Percentiles rank a stretch among this genome's conserved stretches.
phyloP scores from a whole-genome alignment of 2,329 filamentous ascomycete genomes.

The Aquanectria penicillioides region DNA sequence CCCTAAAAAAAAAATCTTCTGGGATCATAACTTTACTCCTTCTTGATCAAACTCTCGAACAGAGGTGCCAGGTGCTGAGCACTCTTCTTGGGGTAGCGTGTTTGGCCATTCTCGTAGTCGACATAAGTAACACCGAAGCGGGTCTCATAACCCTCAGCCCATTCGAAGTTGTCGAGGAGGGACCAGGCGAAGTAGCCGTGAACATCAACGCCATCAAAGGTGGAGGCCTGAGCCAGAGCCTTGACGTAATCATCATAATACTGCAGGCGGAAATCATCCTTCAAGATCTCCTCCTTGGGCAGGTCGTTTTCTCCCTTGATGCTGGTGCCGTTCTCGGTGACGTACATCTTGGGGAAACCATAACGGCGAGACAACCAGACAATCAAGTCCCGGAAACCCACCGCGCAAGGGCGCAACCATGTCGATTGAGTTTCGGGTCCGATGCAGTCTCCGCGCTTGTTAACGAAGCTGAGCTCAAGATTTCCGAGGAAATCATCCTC shows the following conservation, averaged over 20 bases:
- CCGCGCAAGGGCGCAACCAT: conserved; percentile 81
- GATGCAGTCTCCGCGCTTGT: conserved; percentile 78
- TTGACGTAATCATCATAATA: conserved; percentile 83
- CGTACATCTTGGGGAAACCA: conserved; percentile 79
- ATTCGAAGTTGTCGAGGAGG: conserved; percentile 90
- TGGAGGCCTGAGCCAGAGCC: conserved; percentile 78
- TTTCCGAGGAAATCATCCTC: conserved; percentile 79
- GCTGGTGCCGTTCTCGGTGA: conserved; percentile 90
- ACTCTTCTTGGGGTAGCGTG: conserved; percentile 85
- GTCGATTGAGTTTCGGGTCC: conserved; percentile 84
- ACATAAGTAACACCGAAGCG: conserved; percentile 87
- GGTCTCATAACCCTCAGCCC: conserved; percentile 91
- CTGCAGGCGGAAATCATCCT: conserved; percentile 83
- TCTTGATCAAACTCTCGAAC: conserved; percentile 77
- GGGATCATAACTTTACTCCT: conserved; percentile 57
- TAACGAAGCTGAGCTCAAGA: conserved; percentile 75
- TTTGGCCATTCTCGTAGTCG: conserved; percentile 83
- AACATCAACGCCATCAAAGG: conserved; percentile 80
- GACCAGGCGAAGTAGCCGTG: conserved; percentile 88
- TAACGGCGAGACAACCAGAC: conserved; percentile 84
- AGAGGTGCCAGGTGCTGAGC: conserved; percentile 75
- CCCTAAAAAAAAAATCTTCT: too few species aligned
- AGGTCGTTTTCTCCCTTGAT: conserved; percentile 85
- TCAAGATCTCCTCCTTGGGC: conserved; percentile 73
- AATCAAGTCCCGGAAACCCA: conserved; percentile 81